Conservation (phyloP, 2,329 filamentous ascomycete species). For the Sarocladium strictum region DNA sequence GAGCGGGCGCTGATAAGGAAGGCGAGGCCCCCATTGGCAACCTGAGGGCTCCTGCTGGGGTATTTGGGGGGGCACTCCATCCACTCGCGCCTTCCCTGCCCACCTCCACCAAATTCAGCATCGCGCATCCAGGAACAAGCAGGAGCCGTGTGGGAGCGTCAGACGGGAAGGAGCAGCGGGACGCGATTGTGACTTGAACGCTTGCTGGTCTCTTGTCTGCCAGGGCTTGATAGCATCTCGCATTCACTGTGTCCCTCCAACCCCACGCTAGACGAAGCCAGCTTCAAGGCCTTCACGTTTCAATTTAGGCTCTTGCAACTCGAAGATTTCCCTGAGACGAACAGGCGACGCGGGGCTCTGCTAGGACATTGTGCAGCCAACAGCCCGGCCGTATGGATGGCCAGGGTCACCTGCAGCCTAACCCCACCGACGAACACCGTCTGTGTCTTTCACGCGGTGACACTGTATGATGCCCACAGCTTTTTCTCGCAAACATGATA, state of each 20-base stretch:
- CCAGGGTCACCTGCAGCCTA: constrained; percentile 5
- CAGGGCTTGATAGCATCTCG: too few species aligned
- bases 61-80: background rate
- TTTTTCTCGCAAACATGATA: too few species aligned
- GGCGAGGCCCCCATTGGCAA: background rate
- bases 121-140: background rate
- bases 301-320: background rate
- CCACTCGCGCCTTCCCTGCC: background rate
- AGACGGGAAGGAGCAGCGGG: background rate
- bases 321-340: background rate
- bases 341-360: background rate
- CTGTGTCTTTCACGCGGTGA: background rate
- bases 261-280: too few species aligned
- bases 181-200: background rate
- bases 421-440: constrained; percentile 4
- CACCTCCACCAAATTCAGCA: background rate
- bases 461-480: too few species aligned
- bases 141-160: background rate
- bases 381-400: background rate
- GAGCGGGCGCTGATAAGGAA: constrained; percentile 19
- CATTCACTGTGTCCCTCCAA: too few species aligned
- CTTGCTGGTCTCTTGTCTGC: too few species aligned
- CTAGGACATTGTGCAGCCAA: background rate
- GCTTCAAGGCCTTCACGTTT: background rate
- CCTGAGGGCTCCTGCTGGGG: background rate